Evolutionary conservation across 257 asterid species (phyloP), one percentile per base, ranked within the genome.

Genomic region (Rauvolfia tetraphylla): DNA sequence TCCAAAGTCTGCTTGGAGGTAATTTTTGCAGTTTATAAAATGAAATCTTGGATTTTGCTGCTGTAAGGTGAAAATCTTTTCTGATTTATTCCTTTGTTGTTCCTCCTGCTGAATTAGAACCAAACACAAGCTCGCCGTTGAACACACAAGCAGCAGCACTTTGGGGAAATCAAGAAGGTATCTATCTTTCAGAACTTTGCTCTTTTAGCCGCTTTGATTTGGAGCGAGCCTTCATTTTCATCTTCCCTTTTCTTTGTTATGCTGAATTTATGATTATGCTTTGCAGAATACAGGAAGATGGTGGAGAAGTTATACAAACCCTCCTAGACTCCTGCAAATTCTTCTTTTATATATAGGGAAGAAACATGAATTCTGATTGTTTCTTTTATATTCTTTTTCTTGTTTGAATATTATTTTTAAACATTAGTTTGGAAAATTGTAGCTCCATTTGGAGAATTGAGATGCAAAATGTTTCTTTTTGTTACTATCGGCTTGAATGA

Each of bases 1-100:
- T 95, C 56, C 96, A 95, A 89, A 95, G 99, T 79, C 78, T 95
- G 86, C 94, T 92, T 74, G 99, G 98, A 90, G 99, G 99, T 94
- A 85, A 77, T 57, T 42, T 38, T 0, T 58, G 20, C 41, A 17
- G 22, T 25, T 1, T 22, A 27, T 4, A 6, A 15, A 65, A 13
- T 65, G 33, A 48, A 29, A 38, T 11, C 48, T 7, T 53, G 34
- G 39, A 22, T 5, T 48, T 54, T 66, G 27, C 12, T 44, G 27
- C 12, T 63, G 14, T 15, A 2, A 14, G 7, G 0, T 6, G 7
- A 17, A 51, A 34, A 48, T 15, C 15, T 23, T 14, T 27, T 38
- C 12, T 59, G 48, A 69, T 42, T 72, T 66, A 13, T 29, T 41
- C 58, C 1, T 3, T 4, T 17, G 18, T 23, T 56, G 49, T 72